A percentile compares a stretch with the other conserved stretches of the same genome.
These are phyloP conservation scores for Xerocomellus dryophilus DNA, from an alignment of 768 basidiomycete species.

Conservation along the genomic window DNA sequence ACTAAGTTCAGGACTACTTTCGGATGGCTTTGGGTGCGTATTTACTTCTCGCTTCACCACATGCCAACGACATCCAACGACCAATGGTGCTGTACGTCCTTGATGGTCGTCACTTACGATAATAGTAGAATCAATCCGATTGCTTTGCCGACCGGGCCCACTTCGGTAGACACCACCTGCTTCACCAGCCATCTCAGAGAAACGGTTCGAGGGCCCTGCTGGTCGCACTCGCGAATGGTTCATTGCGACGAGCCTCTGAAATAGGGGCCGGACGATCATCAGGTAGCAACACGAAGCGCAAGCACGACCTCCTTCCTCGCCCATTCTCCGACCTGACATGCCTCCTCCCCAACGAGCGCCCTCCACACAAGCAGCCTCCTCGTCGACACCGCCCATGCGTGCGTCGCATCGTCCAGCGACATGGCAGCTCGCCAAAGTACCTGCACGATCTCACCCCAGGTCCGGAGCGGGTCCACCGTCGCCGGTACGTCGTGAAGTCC, in stretches of 20 bases:
- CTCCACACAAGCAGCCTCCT: conserved; percentile 57
- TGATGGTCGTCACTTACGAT: no score
- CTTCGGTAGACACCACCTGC: no score
- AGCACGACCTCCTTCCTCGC: conserved; percentile 34
- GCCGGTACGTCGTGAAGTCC: conserved; percentile 36
- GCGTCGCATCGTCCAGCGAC: conserved; percentile 17
- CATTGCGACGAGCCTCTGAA: no score
- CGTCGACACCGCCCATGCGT: conserved; percentile 54
- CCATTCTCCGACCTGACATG: conserved; percentile 50
- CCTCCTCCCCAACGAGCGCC: conserved; percentile 39
- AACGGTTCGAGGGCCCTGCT: no score
- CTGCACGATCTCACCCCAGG: conserved; percentile 55
- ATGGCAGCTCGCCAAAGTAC: conserved; percentile 36
- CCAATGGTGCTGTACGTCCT: no score
- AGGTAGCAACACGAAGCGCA: background rate
- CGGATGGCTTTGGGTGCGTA: no score
- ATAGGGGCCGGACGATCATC: background rate
- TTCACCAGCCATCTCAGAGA: background rate
- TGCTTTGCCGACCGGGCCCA: no score
- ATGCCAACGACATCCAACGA: no score
- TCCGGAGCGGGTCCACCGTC: conserved; percentile 28
- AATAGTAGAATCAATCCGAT: no score
- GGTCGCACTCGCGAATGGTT: no score
- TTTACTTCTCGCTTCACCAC: no score
- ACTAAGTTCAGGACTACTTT: no score